Conservation (phyloP, 2,329 filamentous ascomycete species). For the Monilinia vaccinii-corymbosi region DNA sequence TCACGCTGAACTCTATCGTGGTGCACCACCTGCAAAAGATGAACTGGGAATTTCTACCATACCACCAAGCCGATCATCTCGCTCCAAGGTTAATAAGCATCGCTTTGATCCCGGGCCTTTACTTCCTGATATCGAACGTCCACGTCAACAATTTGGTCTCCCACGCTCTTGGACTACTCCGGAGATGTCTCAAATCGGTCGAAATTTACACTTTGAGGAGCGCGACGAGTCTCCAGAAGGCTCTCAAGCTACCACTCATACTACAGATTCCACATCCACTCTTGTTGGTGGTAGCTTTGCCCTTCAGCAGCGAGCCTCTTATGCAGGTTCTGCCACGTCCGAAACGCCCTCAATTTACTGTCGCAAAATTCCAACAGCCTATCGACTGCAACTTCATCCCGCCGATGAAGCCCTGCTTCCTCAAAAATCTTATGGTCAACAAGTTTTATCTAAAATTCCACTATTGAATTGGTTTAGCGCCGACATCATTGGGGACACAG, state of each 20-base stretch:
- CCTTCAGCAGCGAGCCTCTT: slow-evolving; percentile 32
- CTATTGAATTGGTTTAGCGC: slow-evolving; percentile 64
- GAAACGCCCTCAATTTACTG: slow-evolving; percentile 36
- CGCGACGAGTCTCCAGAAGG: slow-evolving; percentile 23
- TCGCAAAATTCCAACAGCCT: slow-evolving; percentile 57
- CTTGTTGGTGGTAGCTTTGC: slow-evolving; percentile 13
- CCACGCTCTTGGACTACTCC: slow-evolving; percentile 25
- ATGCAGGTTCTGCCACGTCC: slow-evolving; percentile 23
- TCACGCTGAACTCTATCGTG: slow-evolving; percentile 61
- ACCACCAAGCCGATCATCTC: slow-evolving; percentile 6
- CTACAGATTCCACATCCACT: slow-evolving; percentile 42
- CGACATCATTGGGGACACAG: slow-evolving; percentile 63
- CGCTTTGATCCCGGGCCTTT: slow-evolving; percentile 13
- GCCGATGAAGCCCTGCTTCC: slow-evolving; percentile 63
- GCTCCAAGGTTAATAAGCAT: slow-evolving; percentile 9
- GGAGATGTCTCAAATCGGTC: slow-evolving; percentile 22
- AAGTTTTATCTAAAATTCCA: slow-evolving; percentile 55
- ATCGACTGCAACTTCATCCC: slow-evolving; percentile 54
- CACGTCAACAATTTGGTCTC: slow-evolving; percentile 16
- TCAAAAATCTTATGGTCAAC: slow-evolving; percentile 55
- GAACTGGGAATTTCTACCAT: slow-evolving; percentile 31
- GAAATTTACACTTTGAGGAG: slow-evolving; percentile 15
- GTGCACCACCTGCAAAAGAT: slow-evolving; percentile 54
- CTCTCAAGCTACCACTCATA: slow-evolving; percentile 38
- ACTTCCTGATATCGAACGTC: slow-evolving; percentile 8